Evolutionary conservation across 768 basidiomycete species (phyloP), one percentile per base, ranked within the genome.

Genomic region (Hydnomerulius pinastri): DNA sequence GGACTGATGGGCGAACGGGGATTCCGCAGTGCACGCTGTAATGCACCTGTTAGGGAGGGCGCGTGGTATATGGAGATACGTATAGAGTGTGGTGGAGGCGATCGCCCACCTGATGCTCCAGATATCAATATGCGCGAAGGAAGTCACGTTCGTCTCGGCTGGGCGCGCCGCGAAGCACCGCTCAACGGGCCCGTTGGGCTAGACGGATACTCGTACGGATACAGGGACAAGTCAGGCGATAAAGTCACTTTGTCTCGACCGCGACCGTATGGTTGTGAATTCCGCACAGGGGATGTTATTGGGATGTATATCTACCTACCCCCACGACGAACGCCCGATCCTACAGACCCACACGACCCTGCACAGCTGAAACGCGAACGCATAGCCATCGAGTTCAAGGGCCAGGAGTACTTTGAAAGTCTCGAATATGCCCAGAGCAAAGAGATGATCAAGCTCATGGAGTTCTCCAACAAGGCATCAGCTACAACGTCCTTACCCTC

Each of bases 401-500:
- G 91, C n/a, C 94, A 96, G 69, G 89, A 92, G 55, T 94, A 95
- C 66, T 98, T 98, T 67, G 97, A 99, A 73, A 85, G 85, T 52
- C 75, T 91, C 53, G 96, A 98, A 67, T 98, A 97, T 66, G 71
- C 84, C 9, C 83, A 85, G 51, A 83, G 79, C 24, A 97, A 95
- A 67, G 97, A 99, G 72, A 98, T 98, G 97, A 75, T 80, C 11
- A 75, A 85, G 30, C 81, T 98, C 54, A 83, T 95, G 78, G 92
- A 94, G 56, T 84, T 81, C 63, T 78, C 81, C 38, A 78, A 74
- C 13, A 88, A 87, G 66, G 69, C 78, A 3, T 76, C 76, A 6
- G 77, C 72, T 48, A 76, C 81, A 4, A 71, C 77, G 3, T 80
- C 82, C 30, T 71, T 83, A 5, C 83, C 81, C 20, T 81, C 85